Conservation (phyloP, 208 protist genomes). For the Trypanosoma scelopori region DNA sequence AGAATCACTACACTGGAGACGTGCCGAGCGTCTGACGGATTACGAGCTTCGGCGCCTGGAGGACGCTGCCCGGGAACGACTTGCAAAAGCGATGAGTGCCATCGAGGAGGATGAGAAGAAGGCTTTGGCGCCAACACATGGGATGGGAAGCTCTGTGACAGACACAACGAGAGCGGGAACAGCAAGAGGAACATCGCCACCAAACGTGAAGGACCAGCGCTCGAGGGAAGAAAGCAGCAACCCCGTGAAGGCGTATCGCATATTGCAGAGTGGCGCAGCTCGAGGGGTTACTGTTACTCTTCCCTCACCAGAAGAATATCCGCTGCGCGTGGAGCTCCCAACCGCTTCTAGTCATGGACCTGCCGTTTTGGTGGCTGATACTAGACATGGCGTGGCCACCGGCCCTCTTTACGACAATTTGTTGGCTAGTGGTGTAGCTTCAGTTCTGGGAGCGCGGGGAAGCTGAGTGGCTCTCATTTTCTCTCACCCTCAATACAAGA, state of each 20-base stretch:
- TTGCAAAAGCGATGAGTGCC: conserved; percentile 37
- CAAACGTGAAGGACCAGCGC: background rate
- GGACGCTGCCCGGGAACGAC: conserved; percentile 39
- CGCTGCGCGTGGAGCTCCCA: background rate
- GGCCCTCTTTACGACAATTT: conserved; percentile 19
- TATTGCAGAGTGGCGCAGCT: conserved; percentile 11
- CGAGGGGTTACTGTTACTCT: background rate
- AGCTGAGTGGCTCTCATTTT: background rate
- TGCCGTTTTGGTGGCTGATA: background rate
- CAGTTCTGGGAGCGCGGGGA: background rate
- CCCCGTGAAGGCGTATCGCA: conserved; percentile 12
- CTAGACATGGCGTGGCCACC: background rate
- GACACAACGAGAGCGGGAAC: background rate
- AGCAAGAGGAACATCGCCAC: background rate
- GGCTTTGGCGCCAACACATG: background rate
- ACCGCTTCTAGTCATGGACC: background rate
- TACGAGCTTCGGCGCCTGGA: conserved; percentile 57
- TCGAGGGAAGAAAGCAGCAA: background rate
- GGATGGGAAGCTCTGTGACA: background rate
- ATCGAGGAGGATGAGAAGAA: conserved; percentile 21
- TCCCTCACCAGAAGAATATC: background rate
- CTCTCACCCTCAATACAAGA: background rate
- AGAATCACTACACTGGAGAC: conserved; percentile 57
- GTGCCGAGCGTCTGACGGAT: conserved; percentile 47
- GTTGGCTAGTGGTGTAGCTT: background rate